Base-by-base conservation (phyloP, 2,329 filamentous ascomycete species). In the Microthyrium microscopicum region DNA sequence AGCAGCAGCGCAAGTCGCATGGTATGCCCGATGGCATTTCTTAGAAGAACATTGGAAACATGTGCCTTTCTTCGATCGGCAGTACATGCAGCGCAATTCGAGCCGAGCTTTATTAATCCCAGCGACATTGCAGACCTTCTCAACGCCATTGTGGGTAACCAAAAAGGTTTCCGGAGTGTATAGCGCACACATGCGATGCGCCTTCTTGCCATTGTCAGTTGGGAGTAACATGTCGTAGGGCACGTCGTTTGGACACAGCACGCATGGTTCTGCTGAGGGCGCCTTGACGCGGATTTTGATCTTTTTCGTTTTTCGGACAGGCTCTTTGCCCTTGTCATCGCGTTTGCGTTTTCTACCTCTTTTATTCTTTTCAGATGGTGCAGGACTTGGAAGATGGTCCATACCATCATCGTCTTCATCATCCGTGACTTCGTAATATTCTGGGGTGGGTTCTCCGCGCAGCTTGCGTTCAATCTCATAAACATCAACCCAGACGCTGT, bases 401-500 rank as follows among this genome's bases (percentile, higher is more conserved):
- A 63, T 60, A 37, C 56, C 55, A 4, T 51, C 54, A 7, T 70
- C 64, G 0, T 70, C 66, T 17, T 66, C 66, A 15, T 80, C 72
- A 9, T 79, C 74, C 24, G 81, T 77, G 0, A 76, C 79, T 49
- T 85, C 79, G 44, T 80, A 81, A 44, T 84, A 82, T 4, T 82
- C 82, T 37, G 81, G 77, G 3, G 73, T 77, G 4, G 69, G 64
- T 51, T 95, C 85, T 27, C 89, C 89, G 33, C 85, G 73, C 29
- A 95, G 59, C 53, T 91, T 94, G 40, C 89, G 81, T 56, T 98
- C 84, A 37, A 98, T 91, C 47, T 94, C 89, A 38, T 82, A 76
- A 4, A 95, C 84, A 49, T 98, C 85, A 34, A 98, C 84, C 85
- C 91, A 98, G 3, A 98, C 89, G 47, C 87, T 95, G 60, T 98